Base-by-base conservation (phyloP, 108 stramenopile genomes). In the Nannochloropsis gaditana region DNA sequence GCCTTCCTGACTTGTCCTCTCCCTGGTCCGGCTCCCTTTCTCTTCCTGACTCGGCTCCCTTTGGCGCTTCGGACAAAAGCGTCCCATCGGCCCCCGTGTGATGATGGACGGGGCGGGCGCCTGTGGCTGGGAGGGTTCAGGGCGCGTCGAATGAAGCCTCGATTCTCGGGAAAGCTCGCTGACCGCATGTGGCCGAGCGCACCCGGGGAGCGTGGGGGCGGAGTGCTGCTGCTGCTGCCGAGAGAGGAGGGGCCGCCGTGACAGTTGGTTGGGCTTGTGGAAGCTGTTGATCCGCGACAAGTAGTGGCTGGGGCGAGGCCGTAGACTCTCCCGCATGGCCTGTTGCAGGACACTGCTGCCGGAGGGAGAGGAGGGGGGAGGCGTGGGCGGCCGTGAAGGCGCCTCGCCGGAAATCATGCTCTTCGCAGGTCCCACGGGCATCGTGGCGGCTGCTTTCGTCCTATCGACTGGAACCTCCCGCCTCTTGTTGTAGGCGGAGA, bases 311-410 rank as follows among this genome's bases (percentile, higher is more conserved):
- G 59, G 59, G 8, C 8, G 59, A 2, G 6, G 19, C 59, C 59
- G 59, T 3, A 6, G 59, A 73, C 59, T 73, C 19, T 73, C 59
- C 8, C 19, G 4, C 19, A 73, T 15, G 8, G 59, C 59, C 59
- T 73, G 59, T n/a, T 73, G 59, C 59, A 73, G 59, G n/a, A 73
- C 59, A 15, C 19, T 73, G n/a, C 59, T 73, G 59, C 59, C n/a
- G 19, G 59, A 73, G n/a, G n/a, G 59, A 31, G 31, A 31, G 31
- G 31, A 31, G 59, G 59, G 59, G 59, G 59, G 59, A n/a, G 8
- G 4, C 2, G 59, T 2, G 59, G 59, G 59, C 2, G 0, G 59
- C n/a, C 3, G 59, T 73, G 15, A 4, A 73, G 2, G 19, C n/a
- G 5, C 59, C n/a, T 15, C 2, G 15, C 59, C 59, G 59, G 3